These are phyloP conservation scores for Naganishia liquefaciens DNA, from an alignment of 1,284 basidiomycete species.

Conservation along the genomic window DNA sequence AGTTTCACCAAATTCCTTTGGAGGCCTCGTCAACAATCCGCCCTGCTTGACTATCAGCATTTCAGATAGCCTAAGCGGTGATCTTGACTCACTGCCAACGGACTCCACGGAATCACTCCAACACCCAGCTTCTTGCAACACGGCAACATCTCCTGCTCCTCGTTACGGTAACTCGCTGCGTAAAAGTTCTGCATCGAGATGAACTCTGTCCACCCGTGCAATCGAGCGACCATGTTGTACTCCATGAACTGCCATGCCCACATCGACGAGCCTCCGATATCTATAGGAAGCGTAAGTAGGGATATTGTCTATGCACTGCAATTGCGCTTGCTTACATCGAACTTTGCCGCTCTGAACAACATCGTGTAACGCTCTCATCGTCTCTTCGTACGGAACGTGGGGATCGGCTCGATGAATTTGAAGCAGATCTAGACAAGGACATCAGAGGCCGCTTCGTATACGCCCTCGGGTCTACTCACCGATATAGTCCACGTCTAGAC, in stretches of 20 bases:
- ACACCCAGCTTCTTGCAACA: constrained; percentile 43
- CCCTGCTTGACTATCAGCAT: constrained; percentile 9
- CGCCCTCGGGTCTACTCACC: neutral
- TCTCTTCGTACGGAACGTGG: constrained; percentile 33
- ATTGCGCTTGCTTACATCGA: constrained; percentile 30
- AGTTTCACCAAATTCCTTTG: constrained; percentile 11
- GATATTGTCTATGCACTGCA: too few species aligned
- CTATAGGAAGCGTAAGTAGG: neutral
- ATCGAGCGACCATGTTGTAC: constrained; percentile 35
- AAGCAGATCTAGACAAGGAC: constrained; percentile 34
- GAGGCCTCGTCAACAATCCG: constrained; percentile 25
- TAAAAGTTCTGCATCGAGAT: constrained; percentile 54
- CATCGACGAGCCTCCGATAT: constrained; percentile 34
- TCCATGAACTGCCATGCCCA: constrained; percentile 35
- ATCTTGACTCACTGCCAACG: constrained; percentile 32
- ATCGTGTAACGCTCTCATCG: constrained; percentile 35
- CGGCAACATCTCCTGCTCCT: constrained; percentile 50
- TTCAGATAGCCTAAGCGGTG: neutral
- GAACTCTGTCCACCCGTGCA: constrained; percentile 47
- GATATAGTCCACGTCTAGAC: constrained; percentile 41
- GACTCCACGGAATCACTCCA: constrained; percentile 47
- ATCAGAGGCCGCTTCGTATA: neutral
- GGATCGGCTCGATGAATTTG: constrained; percentile 34
- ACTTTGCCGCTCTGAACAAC: constrained; percentile 34
- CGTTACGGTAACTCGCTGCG: constrained; percentile 56